These are phyloP conservation scores for Dianthus caryophyllus DNA, from an alignment of 148 eudicot genomes.

Conservation along the genomic window DNA sequence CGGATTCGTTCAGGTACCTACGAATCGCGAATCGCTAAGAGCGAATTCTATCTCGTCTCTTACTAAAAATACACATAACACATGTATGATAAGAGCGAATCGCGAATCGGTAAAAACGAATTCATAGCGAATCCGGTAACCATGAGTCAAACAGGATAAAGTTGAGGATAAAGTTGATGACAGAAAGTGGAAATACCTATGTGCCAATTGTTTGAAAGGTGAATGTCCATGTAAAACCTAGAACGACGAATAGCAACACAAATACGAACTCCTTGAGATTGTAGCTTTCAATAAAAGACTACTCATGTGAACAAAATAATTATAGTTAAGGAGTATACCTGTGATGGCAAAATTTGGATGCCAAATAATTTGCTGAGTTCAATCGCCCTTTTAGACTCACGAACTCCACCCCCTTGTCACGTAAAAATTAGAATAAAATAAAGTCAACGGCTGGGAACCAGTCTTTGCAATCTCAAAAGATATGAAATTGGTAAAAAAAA, in stretches of 20 bases:
- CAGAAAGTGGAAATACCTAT: slow-evolving; percentile 35
- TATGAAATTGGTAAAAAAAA: not conserved
- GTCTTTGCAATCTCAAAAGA: too few species aligned
- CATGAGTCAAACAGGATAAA: not conserved
- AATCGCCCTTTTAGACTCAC: slow-evolving; percentile 70
- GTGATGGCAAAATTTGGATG: slow-evolving; percentile 52
- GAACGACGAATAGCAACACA: not conserved
- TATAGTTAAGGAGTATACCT: slow-evolving; percentile 32
- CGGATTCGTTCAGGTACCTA: too few species aligned
- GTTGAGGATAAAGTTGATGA: not conserved
- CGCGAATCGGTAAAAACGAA: too few species aligned
- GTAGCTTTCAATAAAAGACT: too few species aligned
- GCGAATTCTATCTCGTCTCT: too few species aligned
- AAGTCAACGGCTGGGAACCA: too few species aligned
- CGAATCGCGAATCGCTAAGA: too few species aligned
- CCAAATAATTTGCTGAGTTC: slow-evolving; percentile 55
- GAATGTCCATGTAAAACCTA: slow-evolving; percentile 95
- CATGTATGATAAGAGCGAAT: too few species aligned
- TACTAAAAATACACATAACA: too few species aligned
- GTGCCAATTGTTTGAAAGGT: slow-evolving; percentile 62
- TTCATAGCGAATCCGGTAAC: too few species aligned
- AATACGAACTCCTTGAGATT: not conserved
- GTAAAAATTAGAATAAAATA: not conserved
- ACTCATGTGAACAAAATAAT: too few species aligned
- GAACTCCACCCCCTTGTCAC: slow-evolving; percentile 79